These are phyloP conservation scores for Plasmopara halstedii DNA, from an alignment of 352 stramenopile genomes.

Conservation along the genomic window DNA sequence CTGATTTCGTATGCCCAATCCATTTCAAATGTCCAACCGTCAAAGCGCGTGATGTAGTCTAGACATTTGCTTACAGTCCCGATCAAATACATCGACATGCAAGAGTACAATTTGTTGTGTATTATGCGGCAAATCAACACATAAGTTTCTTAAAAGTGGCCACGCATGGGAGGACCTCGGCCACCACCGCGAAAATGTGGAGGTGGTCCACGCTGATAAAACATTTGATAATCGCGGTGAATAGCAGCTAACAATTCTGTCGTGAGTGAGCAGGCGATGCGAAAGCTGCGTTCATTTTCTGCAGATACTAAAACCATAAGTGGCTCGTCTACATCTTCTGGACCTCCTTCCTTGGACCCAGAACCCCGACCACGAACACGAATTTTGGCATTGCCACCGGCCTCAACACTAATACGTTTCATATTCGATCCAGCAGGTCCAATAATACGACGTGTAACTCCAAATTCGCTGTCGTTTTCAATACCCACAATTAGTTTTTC, in stretches of 20 bases:
- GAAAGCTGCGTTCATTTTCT: conserved; percentile 81
- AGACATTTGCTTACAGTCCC: too few species aligned
- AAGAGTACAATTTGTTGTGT: too few species aligned
- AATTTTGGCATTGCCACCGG: conserved; percentile 74
- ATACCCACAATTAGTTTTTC: conserved; percentile 81
- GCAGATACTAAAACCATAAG: conserved; percentile 80
- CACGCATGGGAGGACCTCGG: conserved; percentile 21
- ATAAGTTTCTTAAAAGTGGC: conserved; percentile 12
- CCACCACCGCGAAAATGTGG: conserved; percentile 17
- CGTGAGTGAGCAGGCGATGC: conserved; percentile 62
- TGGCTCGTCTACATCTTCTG: conserved; percentile 68
- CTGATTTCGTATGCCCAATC: conserved; percentile 96
- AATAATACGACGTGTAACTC: conserved; percentile 78
- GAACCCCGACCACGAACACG: conserved; percentile 77
- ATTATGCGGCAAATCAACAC: too few species aligned
- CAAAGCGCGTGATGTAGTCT: conserved; percentile 71
- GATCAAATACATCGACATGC: too few species aligned
- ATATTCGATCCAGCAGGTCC: conserved; percentile 71
- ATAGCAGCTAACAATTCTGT: conserved; percentile 60
- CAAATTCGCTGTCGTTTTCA: conserved; percentile 82
- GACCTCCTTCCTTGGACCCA: conserved; percentile 60
- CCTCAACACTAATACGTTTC: conserved; percentile 82
- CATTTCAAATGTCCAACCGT: conserved; percentile 70
- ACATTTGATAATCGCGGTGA: conserved; percentile 73
- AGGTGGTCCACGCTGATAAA: conserved; percentile 22